phyloP scores from a whole-genome alignment of 2,329 filamentous ascomycete species.

The Hypoxylon sp. region DNA sequence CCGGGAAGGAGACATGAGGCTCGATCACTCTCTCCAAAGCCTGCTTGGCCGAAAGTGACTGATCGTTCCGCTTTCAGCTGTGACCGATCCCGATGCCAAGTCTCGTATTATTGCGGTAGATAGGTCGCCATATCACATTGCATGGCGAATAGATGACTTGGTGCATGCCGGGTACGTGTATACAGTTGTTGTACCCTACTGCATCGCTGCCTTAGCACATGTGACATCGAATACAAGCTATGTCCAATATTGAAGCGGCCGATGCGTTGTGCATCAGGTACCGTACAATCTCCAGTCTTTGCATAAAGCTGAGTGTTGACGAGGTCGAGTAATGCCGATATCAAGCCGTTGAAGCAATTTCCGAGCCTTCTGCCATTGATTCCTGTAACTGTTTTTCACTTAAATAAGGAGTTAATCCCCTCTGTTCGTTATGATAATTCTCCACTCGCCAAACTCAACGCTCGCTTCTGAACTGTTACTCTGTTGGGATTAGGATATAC shows the following conservation, averaged over 20 bases:
- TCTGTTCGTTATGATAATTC: not conserved
- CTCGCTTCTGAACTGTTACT: slow-evolving; percentile 4
- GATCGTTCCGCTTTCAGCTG: not conserved
- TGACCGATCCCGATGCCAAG: slow-evolving; percentile 9
- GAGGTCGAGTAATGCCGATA: not conserved
- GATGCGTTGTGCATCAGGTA: not conserved
- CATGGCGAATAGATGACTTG: slow-evolving; percentile 13
- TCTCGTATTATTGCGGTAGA: slow-evolving; percentile 9
- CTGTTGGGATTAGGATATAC: not conserved
- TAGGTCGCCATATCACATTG: too few species aligned
- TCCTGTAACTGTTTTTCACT: not conserved
- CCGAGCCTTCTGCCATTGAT: not conserved
- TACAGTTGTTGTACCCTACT: not conserved
- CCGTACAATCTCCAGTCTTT: not conserved
- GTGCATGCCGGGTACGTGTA: too few species aligned
- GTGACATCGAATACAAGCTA: slow-evolving; percentile 4
- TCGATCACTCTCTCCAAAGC: not conserved
- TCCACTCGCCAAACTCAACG: not conserved
- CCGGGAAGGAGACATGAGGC: not conserved
- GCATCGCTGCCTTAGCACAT: slow-evolving; percentile 19
- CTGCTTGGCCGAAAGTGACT: not conserved
- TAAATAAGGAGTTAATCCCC: slow-evolving; percentile 11
- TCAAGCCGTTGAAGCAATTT: slow-evolving; percentile 1
- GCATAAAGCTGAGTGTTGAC: slow-evolving; percentile 9
- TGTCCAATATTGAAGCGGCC: slow-evolving; percentile 13